Conservation (phyloP, 2,329 filamentous ascomycete species). For the Colletotrichum lini region DNA sequence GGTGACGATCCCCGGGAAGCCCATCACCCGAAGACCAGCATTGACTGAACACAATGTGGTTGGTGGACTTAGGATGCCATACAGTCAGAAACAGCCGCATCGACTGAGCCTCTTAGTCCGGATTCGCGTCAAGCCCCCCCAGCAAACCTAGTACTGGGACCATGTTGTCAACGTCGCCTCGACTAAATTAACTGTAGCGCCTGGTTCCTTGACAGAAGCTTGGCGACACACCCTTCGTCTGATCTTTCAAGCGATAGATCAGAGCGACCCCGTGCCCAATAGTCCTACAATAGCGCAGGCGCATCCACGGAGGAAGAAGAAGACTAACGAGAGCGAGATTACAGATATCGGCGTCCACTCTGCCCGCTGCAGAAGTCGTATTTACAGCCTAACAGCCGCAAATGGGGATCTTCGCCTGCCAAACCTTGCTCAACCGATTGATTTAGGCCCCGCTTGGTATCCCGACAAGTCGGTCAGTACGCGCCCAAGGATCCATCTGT, state of each 20-base stretch:
- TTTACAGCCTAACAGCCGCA: not conserved
- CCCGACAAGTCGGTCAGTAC: not conserved
- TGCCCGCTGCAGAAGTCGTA: constrained; percentile 29
- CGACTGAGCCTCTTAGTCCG: constrained; percentile 17
- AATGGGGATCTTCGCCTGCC: not conserved
- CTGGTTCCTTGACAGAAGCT: constrained; percentile 33
- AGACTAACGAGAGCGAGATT: constrained; percentile 25
- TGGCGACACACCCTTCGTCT: constrained; percentile 32
- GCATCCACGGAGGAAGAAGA: constrained; percentile 8
- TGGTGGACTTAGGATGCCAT: constrained; percentile 23
- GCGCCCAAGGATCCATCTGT: not conserved
- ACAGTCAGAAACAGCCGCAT: constrained; percentile 29
- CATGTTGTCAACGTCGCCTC: constrained; percentile 4
- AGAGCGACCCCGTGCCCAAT: constrained; percentile 19
- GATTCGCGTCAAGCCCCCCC: constrained; percentile 11
- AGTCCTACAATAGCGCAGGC: constrained; percentile 13
- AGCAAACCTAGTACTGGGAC: constrained; percentile 17
- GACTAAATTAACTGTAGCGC: constrained; percentile 28
- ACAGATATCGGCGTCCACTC: constrained; percentile 21
- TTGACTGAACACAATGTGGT: constrained; percentile 9
- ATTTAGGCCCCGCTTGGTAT: not conserved
- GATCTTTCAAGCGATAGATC: constrained; percentile 29
- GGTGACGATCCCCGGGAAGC: constrained; percentile 35
- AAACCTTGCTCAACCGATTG: not conserved
- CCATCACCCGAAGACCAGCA: constrained; percentile 27